Conservation (phyloP, 2,329 filamentous ascomycete genomes). For the Bipolaris victoriae region DNA sequence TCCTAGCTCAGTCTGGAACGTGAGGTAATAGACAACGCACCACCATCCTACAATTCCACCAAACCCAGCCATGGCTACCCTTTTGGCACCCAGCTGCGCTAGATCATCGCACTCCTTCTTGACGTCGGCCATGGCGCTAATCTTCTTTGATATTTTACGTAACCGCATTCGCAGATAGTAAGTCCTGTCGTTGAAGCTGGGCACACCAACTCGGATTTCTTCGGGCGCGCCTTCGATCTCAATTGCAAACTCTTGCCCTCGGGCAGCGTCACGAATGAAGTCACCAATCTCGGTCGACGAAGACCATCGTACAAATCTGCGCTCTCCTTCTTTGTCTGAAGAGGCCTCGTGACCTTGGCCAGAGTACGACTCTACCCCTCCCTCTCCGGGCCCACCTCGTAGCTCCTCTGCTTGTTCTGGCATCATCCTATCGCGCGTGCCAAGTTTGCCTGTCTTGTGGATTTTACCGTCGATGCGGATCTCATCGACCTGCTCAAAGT, state of each 20-base stretch:
- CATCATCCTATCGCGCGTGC: conserved; percentile 32
- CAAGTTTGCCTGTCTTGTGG: conserved; percentile 54
- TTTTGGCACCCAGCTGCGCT: conserved; percentile 77
- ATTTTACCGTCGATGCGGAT: conserved; percentile 58
- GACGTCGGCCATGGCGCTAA: conserved; percentile 72
- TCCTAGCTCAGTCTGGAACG: conserved; percentile 74
- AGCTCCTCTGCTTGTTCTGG: conserved; percentile 44
- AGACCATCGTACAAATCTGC: conserved; percentile 84
- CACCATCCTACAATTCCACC: conserved; percentile 77
- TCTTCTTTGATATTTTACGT: conserved; percentile 70
- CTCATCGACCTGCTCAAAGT: conserved; percentile 57
- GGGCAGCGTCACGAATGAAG: conserved; percentile 88
- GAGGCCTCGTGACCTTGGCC: conserved; percentile 68
- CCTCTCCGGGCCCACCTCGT: conserved; percentile 59
- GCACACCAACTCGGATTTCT: conserved; percentile 79
- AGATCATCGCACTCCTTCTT: conserved; percentile 82
- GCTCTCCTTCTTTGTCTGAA: conserved; percentile 51
- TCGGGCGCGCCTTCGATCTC: conserved; percentile 73
- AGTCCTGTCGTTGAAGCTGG: conserved; percentile 88
- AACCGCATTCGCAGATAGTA: conserved; percentile 82
- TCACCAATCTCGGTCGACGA: conserved; percentile 89
- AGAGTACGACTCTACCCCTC: conserved; percentile 72
- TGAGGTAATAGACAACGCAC: conserved; percentile 75
- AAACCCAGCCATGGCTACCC: conserved; percentile 81
- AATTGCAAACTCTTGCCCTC: conserved; percentile 83